Base-by-base conservation (phyloP, 2,329 filamentous ascomycete genomes). In the Graphilbum fragrans region DNA sequence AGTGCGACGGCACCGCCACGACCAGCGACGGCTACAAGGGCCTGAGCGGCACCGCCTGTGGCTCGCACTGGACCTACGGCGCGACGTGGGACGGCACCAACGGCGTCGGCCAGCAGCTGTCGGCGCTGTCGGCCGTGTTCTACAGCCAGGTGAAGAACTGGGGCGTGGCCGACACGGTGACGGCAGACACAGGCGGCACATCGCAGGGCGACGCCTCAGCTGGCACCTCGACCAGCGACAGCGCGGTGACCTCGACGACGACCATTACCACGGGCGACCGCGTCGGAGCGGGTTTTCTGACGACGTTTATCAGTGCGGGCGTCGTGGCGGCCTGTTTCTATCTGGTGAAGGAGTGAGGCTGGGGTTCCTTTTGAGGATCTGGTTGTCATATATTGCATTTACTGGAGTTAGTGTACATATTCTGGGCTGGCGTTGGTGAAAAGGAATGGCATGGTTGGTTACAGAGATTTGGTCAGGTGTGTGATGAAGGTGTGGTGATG, bases 1-100 rank as follows among this genome's bases (percentile, higher is more conserved):
- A 77, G 45, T 81, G 77, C 47, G 65, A 58, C 0, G 77, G 74
- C 17, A 75, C 74, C 16, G 48, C 54, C 17, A 75, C 74, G 46
- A 63, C 66, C 2, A 67, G 66, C 20, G 67, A 74, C 63, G 81
- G 76, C 49, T 39, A 17, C 37, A 39, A 35, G 21, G 74, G 76
- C 10, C 56, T 75, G 37, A 70, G 70, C 46, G 81, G 77, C 74
- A 67, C 66, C 19, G 36, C 38, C 8, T 38, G 44, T 29, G 45
- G 43, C 27, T n/a, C 6, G 3, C 25, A 33, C 27, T 41, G 39
- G 39, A 23, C n/a, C 25, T 9, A 31, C 19, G 25, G 19, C 25
- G 16, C 12, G 5, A 33, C 25, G 4, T 31, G 29, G 29, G 29
- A 31, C 29, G 29, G 29, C 29, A 10, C 29, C 29, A 31, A 31